Evolutionary conservation across 345 rosid genomes (phyloP).

Genomic region (Gossypium bickii): DNA sequence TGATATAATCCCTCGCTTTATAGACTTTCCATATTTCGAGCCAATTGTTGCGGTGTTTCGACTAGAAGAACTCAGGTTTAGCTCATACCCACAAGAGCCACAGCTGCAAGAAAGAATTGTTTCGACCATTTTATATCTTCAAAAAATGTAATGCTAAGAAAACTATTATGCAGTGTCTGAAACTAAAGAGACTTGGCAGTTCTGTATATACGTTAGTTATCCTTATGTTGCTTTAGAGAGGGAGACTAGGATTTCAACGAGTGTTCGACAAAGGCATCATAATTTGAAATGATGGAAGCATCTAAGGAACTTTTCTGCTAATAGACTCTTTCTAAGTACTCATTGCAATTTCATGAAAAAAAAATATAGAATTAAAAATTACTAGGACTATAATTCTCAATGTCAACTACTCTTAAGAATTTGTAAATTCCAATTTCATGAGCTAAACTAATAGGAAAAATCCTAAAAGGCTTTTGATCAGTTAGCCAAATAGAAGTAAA

Average conservation of each 20-base stretch:
- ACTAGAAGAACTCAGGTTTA: slow-evolving; percentile 77
- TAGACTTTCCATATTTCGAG: slow-evolving; percentile 86
- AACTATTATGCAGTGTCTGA: background rate
- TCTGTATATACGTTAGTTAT: background rate
- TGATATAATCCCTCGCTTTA: slow-evolving; percentile 87
- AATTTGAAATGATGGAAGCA: background rate
- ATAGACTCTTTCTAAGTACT: background rate
- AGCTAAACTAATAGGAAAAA: background rate
- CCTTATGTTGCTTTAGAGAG: background rate
- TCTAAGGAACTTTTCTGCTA: background rate
- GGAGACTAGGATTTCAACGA: background rate
- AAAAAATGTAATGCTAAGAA: background rate
- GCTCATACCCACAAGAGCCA: slow-evolving; percentile 85
- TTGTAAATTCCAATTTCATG: background rate
- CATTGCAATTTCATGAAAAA: background rate
- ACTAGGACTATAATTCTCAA: background rate
- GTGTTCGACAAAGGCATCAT: background rate
- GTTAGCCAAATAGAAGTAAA: background rate
- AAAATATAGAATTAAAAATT: background rate
- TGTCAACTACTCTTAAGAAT: background rate
- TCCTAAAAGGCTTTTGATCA: background rate
- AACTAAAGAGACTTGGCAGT: background rate
- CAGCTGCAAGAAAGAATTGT: slow-evolving; percentile 55
- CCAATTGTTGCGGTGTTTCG: slow-evolving; percentile 83
- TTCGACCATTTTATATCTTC: slow-evolving; percentile 2